A percentile compares a stretch with the other conserved stretches of the same genome.
phyloP scores from a whole-genome alignment of 176 grass and related monocot species.

The Elymus sibiricus region DNA sequence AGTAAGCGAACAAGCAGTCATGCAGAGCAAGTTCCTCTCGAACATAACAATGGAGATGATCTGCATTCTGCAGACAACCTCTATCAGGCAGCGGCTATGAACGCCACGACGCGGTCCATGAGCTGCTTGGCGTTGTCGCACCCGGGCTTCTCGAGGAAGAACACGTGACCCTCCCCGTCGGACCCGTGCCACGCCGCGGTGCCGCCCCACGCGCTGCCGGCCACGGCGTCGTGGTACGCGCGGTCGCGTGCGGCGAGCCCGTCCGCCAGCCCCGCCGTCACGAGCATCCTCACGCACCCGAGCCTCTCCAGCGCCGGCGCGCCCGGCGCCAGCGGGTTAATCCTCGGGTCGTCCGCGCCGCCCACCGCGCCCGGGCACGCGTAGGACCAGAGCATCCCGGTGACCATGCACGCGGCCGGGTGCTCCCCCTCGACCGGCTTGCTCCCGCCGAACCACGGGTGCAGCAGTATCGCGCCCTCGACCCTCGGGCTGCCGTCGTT shows the following conservation, averaged over 20 bases:
- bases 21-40: background rate
- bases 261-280: slow-evolving; percentile 36
- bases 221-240: slow-evolving; percentile 37
- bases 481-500: background rate
- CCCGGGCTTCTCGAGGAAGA: slow-evolving; percentile 38
- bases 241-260: slow-evolving; percentile 18
- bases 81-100: slow-evolving; percentile 10
- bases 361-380: slow-evolving; percentile 35
- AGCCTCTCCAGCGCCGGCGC: slow-evolving; percentile 27
- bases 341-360: slow-evolving; percentile 49
- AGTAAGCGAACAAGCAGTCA: background rate
- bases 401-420: background rate
- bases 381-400: slow-evolving; percentile 41
- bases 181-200: slow-evolving; percentile 39
- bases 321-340: slow-evolving; percentile 36
- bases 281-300: slow-evolving; percentile 40
- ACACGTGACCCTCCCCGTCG: slow-evolving; percentile 45
- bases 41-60: background rate
- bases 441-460: slow-evolving; percentile 47
- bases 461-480: slow-evolving; percentile 38
- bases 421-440: slow-evolving; percentile 22
- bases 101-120: slow-evolving; percentile 31
- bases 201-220: slow-evolving; percentile 45
- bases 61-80: background rate
- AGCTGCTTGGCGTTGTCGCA: slow-evolving; percentile 22